Evolutionary conservation across 2,329 filamentous ascomycete genomes (phyloP).

Genomic region (Neopestalotiopsis rosae): DNA sequence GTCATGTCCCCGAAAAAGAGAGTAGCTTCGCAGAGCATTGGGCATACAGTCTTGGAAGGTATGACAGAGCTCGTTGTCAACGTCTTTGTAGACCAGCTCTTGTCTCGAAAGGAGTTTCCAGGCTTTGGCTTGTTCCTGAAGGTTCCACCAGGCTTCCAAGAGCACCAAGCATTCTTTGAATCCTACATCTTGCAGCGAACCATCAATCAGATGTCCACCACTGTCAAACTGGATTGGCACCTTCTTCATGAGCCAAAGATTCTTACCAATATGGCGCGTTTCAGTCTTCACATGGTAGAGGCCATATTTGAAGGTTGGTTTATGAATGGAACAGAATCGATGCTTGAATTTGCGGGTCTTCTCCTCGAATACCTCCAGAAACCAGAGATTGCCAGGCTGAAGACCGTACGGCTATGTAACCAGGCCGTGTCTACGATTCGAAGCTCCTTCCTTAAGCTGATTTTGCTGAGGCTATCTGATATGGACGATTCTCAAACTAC

Average conservation of each 20-base stretch:
- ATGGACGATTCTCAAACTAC: constrained; percentile 69
- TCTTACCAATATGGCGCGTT: constrained; percentile 83
- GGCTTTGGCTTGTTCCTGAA: constrained; percentile 87
- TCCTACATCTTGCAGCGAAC: constrained; percentile 83
- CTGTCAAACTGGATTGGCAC: constrained; percentile 74
- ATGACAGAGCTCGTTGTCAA: constrained; percentile 78
- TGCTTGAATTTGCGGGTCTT: constrained; percentile 85
- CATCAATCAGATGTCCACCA: constrained; percentile 71
- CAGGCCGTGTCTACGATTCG: constrained; percentile 81
- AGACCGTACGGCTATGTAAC: constrained; percentile 89
- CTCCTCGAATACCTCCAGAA: constrained; percentile 88
- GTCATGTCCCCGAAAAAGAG: constrained; percentile 65
- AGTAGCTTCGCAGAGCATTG: constrained; percentile 56
- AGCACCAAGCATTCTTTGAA: constrained; percentile 94
- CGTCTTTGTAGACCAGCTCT: constrained; percentile 85
- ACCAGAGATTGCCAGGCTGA: constrained; percentile 79
- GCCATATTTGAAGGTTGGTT: constrained; percentile 98
- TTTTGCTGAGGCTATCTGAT: constrained; percentile 83
- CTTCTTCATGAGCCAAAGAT: constrained; percentile 80
- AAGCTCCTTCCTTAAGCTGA: constrained; percentile 76
- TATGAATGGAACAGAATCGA: constrained; percentile 80
- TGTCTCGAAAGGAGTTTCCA: constrained; percentile 86
- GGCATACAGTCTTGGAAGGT: constrained; percentile 75
- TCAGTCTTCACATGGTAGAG: constrained; percentile 82
- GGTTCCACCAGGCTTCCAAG: constrained; percentile 88